Evolutionary conservation across 1,284 basidiomycete genomes (phyloP).

Genomic region (Tausonia pullulans): DNA sequence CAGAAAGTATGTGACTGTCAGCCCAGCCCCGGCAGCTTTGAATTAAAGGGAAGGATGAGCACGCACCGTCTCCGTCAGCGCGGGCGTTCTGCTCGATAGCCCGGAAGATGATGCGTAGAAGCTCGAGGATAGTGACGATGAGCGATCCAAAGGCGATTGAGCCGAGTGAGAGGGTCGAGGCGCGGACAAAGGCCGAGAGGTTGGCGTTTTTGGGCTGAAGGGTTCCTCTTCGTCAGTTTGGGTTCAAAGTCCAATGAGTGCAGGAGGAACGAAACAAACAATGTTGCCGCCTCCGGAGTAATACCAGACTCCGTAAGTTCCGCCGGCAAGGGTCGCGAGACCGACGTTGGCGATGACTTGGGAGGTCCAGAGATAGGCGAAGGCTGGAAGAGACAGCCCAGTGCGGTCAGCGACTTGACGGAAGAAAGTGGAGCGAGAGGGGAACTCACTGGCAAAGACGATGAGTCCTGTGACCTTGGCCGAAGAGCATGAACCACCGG

Average conservation of each 20-base stretch:
- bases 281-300: too few relatives aligned
- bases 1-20: background rate
- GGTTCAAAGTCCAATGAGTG: too few relatives aligned
- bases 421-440: background rate
- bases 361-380: slow-evolving; percentile 3
- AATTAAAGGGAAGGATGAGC: slow-evolving; percentile 9
- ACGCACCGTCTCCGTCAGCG: slow-evolving; percentile 59
- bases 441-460: slow-evolving; percentile 45
- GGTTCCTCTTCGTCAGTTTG: too few relatives aligned
- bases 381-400: background rate
- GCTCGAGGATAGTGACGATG: slow-evolving; percentile 75
- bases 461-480: slow-evolving; percentile 55
- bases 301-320: slow-evolving; percentile 45
- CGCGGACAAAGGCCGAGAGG: slow-evolving; percentile 57
- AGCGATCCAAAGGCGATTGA: slow-evolving; percentile 82
- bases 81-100: slow-evolving; percentile 56
- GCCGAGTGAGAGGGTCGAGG: slow-evolving; percentile 74
- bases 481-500: slow-evolving; percentile 42
- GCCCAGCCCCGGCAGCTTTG: background rate
- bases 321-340: slow-evolving; percentile 65
- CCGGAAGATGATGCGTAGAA: slow-evolving; percentile 57
- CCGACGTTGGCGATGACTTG: slow-evolving; percentile 63
- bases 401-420: background rate
- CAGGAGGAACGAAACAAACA: too few relatives aligned
- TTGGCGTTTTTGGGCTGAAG: slow-evolving; percentile 54